A percentile compares a stretch with the other conserved stretches of the same genome.
Conservation (phyloP, 2,329 filamentous ascomycete species). For the Colletotrichum zoysiae region DNA sequence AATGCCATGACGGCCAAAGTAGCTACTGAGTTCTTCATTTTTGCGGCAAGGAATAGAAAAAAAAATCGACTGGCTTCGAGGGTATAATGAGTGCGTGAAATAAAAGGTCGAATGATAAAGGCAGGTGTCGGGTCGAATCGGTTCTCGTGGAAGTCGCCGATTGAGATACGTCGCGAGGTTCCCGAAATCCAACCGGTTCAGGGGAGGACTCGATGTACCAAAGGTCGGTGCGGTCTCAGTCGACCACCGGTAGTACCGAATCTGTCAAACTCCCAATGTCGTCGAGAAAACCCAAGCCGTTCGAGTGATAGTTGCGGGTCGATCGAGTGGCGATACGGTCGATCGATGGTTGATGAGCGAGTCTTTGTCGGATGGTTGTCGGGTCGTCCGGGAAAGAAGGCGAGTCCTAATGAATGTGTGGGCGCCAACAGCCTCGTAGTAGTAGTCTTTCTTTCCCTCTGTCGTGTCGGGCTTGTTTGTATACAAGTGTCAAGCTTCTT, state of each 20-base stretch:
- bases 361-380: conserved; percentile 27
- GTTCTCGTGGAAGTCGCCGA: conserved; percentile 22
- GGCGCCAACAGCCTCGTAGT: conserved; percentile 28
- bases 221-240: conserved; percentile 11
- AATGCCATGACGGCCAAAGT: conserved; percentile 37
- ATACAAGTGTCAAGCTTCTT: conserved; percentile 9
- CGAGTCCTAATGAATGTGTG: conserved; percentile 39
- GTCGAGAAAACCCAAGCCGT: conserved; percentile 6
- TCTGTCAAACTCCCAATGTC: conserved; percentile 14
- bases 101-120: conserved; percentile 7
- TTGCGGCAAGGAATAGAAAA: neutral
- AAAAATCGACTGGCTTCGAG: neutral
- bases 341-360: conserved; percentile 37
- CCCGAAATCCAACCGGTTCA: conserved; percentile 10
- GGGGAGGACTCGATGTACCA: conserved; percentile 2
- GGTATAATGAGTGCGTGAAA: conserved; percentile 25
- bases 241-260: conserved; percentile 11
- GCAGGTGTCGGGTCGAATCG: conserved; percentile 24
- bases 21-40: conserved; percentile 35
- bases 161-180: conserved; percentile 11
- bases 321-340: conserved; percentile 17
- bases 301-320: conserved; percentile 26
- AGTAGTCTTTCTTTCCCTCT: neutral
- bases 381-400: conserved; percentile 34
- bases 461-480: conserved; percentile 1